Evolutionary conservation across 768 basidiomycete genomes (phyloP).

Genomic region (Boletus pseudo-olivaceus): DNA sequence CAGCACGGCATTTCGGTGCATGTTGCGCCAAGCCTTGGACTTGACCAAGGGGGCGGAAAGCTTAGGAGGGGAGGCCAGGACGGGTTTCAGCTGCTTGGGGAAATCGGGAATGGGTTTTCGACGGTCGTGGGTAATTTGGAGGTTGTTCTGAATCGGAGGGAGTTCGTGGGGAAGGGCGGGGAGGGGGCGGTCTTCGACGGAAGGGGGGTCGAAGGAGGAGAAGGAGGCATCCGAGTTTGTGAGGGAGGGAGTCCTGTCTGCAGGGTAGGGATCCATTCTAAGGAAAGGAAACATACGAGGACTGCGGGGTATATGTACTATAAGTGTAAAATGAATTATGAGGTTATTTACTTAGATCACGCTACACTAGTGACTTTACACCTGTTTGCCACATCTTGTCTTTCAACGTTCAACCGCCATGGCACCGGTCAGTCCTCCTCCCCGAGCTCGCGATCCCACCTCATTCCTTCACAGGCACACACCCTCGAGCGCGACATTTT

Average conservation of each 20-base stretch:
- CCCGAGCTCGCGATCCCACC: neutral
- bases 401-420: slow-evolving; percentile 3
- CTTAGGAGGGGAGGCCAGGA: slow-evolving; percentile 1
- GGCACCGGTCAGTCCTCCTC: slow-evolving; percentile 6
- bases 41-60: slow-evolving; percentile 6
- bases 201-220: slow-evolving; percentile 18
- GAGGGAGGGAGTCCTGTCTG: slow-evolving; percentile 28
- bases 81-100: neutral
- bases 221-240: slow-evolving; percentile 25
- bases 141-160: neutral
- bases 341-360: too few species aligned
- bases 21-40: slow-evolving; percentile 24
- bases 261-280: slow-evolving; percentile 21
- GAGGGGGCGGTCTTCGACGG: slow-evolving; percentile 19
- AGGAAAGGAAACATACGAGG: slow-evolving; percentile 15
- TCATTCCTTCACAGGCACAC: slow-evolving; percentile 5
- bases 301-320: neutral
- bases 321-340: too few species aligned
- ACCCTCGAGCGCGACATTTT: slow-evolving; percentile 71
- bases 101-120: neutral
- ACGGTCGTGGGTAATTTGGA: neutral
- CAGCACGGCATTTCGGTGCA: slow-evolving; percentile 24
- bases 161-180: slow-evolving; percentile 13
- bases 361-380: neutral
- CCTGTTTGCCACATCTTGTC: slow-evolving; percentile 9